These are phyloP conservation scores for Alternaria gansuensis DNA, from an alignment of 2,329 filamentous ascomycete genomes.

Conservation along the genomic window DNA sequence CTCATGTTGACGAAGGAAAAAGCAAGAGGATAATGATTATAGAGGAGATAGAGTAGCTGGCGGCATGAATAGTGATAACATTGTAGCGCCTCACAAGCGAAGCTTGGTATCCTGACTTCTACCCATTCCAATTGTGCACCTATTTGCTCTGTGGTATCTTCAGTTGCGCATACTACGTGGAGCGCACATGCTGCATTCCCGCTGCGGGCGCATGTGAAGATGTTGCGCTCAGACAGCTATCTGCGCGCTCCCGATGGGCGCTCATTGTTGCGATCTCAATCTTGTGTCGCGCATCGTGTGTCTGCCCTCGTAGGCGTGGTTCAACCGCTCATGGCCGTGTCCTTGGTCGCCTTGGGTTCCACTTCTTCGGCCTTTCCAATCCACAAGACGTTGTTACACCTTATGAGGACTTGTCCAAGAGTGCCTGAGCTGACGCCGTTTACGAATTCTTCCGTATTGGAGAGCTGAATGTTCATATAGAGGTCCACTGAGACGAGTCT, in stretches of 20 bases:
- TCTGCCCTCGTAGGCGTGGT: neutral
- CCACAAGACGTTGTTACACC: slow-evolving; percentile 99
- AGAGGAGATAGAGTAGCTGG: slow-evolving; percentile 67
- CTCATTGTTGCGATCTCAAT: slow-evolving; percentile 1
- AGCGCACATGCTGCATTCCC: slow-evolving; percentile 11
- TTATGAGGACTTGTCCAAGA: slow-evolving; percentile 89
- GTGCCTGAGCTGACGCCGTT: slow-evolving; percentile 84
- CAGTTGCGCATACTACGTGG: slow-evolving; percentile 16
- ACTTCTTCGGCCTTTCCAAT: slow-evolving; percentile 68
- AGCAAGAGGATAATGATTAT: slow-evolving; percentile 53
- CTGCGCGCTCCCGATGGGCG: neutral
- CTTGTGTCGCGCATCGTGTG: slow-evolving; percentile 8
- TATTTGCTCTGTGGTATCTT: slow-evolving; percentile 27
- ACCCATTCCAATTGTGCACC: slow-evolving; percentile 19
- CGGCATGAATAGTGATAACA: slow-evolving; percentile 5
- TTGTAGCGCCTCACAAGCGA: slow-evolving; percentile 14
- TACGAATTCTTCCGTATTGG: slow-evolving; percentile 90
- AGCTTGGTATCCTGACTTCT: slow-evolving; percentile 19
- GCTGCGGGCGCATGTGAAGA: neutral
- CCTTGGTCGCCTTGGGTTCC: slow-evolving; percentile 53
- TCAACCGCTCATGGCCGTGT: slow-evolving; percentile 55
- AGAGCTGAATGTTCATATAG: slow-evolving; percentile 98
- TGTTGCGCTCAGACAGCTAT: neutral
- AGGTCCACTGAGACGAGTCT: slow-evolving; percentile 90
- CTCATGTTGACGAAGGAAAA: slow-evolving; percentile 20